Evolutionary conservation across 2,329 filamentous ascomycete genomes (phyloP), one percentile per base, ranked within the genome.

Genomic region (Diaporthe ilicicola): DNA sequence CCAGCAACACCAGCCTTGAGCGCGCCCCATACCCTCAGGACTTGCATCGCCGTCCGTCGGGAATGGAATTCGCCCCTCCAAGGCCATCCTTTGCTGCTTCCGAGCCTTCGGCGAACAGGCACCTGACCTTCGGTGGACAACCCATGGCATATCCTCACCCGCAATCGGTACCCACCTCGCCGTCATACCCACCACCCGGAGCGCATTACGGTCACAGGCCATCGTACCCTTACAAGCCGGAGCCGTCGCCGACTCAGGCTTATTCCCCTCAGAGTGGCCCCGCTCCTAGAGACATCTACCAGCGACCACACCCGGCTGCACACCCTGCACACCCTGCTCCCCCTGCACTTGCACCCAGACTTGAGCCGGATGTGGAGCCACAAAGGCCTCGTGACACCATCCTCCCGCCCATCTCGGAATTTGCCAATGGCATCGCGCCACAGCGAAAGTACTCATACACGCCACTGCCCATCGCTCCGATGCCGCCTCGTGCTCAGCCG

Each of bases 151-250:
- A 77, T 24, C 75, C 76, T 22, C 74, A 74, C 70, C 72, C 77
- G 50, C 74, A 76, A 8, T 80, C 79, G 2, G 76, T 79, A 17
- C 79, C 80, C 5, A 75, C 75, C 3, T 81, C 80, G 39, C 80
- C 80, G 0, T 76, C 77, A 3, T 80, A 80, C 71, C 73, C 74
- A 9, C 76, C 77, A 22, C 78, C 76, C 34, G 75, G 76, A 37
- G 69, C 74, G 29, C 74, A 74, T 29, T 70, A 50, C 17, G 44
- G 50, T 13, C 71, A 67, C 12, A 39, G 68, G 39, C 73, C 70
- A 22, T 50, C 72, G 9, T 74, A 74, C 10, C 75, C 78, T 65
- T 74, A 77, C 56, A 68, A 50, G 34, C 56, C 50, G 54, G 78
- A 80, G 61, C 76, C 76, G 10, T 76, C 77, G n/a, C 74, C 76